A percentile compares a stretch with the other conserved stretches of the same genome.
Evolutionary conservation across 2,329 filamentous ascomycete genomes (phyloP).

Genomic region (Xylariaceae sp.): DNA sequence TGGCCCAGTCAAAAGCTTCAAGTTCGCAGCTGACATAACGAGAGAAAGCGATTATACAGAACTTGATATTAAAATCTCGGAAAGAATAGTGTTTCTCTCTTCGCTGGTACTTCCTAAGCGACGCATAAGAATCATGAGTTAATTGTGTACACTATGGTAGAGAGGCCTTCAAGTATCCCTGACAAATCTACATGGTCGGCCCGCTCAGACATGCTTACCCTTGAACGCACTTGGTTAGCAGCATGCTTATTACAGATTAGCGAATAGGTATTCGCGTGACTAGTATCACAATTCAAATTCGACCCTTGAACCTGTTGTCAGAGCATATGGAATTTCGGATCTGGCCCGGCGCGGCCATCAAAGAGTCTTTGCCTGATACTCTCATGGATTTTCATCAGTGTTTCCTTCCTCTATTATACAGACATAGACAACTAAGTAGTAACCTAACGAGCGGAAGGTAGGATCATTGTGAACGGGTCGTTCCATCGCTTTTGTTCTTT

Average conservation of each 20-base stretch:
- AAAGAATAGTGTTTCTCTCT: no score
- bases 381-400: no score
- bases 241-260: no score
- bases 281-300: conserved; percentile 10
- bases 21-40: background rate
- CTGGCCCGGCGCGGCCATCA: background rate
- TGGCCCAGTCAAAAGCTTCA: background rate
- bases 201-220: no score
- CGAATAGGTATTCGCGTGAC: background rate
- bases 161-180: no score
- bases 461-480: background rate
- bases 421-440: background rate
- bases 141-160: no score
- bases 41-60: background rate
- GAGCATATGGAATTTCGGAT: background rate
- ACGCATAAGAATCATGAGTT: no score
- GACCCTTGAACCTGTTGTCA: background rate
- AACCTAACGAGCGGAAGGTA: background rate
- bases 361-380: background rate
- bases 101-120: no score
- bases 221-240: no score
- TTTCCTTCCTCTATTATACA: no score
- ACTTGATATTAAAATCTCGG: no score
- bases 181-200: no score
- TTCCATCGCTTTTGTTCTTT: background rate